Percentiles rank a stretch among this genome's conserved stretches.
Evolutionary conservation across 345 rosid species (phyloP).

Genomic region (Salix exigua): DNA sequence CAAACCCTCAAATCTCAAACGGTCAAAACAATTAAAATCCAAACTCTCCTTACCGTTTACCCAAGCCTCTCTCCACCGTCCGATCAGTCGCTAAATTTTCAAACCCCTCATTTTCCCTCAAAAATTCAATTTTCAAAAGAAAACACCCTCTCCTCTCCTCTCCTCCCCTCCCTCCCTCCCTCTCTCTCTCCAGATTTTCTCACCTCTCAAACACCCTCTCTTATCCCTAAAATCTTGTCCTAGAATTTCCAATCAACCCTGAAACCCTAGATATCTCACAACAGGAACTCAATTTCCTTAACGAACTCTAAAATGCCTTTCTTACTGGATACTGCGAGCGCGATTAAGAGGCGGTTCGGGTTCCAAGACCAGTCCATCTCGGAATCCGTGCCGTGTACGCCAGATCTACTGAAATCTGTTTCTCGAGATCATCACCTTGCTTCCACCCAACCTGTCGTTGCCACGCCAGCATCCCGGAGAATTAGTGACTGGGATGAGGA

Average conservation of each 20-base stretch:
- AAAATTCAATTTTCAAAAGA: neutral
- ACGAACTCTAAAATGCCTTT: constrained; percentile 52
- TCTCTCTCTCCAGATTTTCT: neutral
- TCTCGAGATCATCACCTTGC: constrained; percentile 31
- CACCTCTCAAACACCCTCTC: neutral
- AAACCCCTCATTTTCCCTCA: neutral
- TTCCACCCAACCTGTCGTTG: constrained; percentile 19
- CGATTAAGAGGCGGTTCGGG: constrained; percentile 80
- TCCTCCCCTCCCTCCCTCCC: neutral
- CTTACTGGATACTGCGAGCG: constrained; percentile 73
- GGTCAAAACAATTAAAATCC: constrained; percentile 26
- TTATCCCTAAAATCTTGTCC: neutral
- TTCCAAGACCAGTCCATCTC: constrained; percentile 56
- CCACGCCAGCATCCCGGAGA: constrained; percentile 37
- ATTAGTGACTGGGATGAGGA: constrained; percentile 43
- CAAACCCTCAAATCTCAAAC: constrained; percentile 20
- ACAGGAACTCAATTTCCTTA: too few relatives aligned
- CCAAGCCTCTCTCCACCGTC: constrained; percentile 10
- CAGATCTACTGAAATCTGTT: constrained; percentile 46
- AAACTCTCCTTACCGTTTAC: constrained; percentile 26
- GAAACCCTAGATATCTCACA: neutral
- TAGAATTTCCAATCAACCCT: neutral
- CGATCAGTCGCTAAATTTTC: constrained; percentile 8
- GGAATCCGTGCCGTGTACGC: constrained; percentile 46
- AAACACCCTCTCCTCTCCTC: neutral